These are phyloP conservation scores for Selenicereus undatus DNA, from an alignment of 148 eudicot genomes.

Conservation along the genomic window DNA sequence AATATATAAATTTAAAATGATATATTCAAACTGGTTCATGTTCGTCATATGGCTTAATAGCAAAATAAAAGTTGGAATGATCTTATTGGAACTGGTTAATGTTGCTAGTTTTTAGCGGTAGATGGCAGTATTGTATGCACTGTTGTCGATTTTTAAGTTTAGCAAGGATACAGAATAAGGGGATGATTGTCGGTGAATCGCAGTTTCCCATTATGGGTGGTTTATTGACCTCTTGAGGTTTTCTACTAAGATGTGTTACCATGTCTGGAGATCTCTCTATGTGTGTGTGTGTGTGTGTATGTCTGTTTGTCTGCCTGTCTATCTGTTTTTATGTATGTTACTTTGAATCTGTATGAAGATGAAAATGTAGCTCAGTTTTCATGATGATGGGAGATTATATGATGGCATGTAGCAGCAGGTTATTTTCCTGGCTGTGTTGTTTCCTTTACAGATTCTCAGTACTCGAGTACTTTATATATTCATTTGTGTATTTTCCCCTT, in stretches of 20 bases:
- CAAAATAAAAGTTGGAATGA: background rate
- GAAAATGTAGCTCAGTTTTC: too few species aligned
- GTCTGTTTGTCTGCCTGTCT: too few species aligned
- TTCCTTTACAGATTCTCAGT: background rate
- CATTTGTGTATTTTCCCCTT: slow-evolving; percentile 10
- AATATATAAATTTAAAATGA: too few species aligned
- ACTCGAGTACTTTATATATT: background rate
- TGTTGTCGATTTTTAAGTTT: background rate
- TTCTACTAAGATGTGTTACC: too few species aligned
- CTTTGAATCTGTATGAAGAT: too few species aligned
- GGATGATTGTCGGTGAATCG: background rate
- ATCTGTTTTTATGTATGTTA: too few species aligned
- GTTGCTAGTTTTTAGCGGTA: background rate
- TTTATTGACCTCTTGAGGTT: background rate
- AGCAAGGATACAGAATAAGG: background rate
- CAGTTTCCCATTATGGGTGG: background rate
- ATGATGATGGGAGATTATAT: too few species aligned
- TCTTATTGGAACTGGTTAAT: background rate
- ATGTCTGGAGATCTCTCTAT: too few species aligned
- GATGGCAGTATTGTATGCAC: background rate
- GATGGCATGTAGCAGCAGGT: background rate
- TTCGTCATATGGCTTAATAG: too few species aligned
- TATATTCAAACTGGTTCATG: too few species aligned
- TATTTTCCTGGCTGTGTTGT: background rate
- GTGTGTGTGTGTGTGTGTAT: too few species aligned